Conservation (phyloP, 192 early-diverging fungal species). For the Chytriomyces hyalinus region DNA sequence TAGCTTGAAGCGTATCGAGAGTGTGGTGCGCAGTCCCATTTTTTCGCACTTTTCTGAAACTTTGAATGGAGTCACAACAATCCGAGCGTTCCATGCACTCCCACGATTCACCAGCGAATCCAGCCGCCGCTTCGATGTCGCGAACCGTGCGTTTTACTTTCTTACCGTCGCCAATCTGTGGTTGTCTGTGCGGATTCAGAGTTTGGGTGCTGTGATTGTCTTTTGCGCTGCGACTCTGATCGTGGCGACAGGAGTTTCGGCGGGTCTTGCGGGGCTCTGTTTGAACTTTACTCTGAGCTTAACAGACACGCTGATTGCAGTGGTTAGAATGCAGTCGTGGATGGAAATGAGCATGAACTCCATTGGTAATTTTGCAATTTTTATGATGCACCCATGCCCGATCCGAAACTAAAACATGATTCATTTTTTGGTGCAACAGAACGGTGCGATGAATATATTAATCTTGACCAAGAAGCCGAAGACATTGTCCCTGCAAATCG, state of each 20-base stretch:
- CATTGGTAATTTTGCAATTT: slow-evolving; percentile 4
- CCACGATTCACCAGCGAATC: slow-evolving; percentile 14
- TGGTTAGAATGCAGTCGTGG: slow-evolving; percentile 57
- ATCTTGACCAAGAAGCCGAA: slow-evolving; percentile 76
- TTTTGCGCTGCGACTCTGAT: slow-evolving; percentile 73
- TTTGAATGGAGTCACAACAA: slow-evolving; percentile 23
- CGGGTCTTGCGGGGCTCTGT: slow-evolving; percentile 80
- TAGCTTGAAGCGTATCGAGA: slow-evolving; percentile 47
- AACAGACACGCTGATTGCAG: slow-evolving; percentile 71
- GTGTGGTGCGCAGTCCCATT: slow-evolving; percentile 40
- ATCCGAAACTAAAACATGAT: not conserved
- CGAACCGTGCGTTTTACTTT: slow-evolving; percentile 16
- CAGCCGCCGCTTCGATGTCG: slow-evolving; percentile 5
- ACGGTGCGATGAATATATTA: slow-evolving; percentile 79
- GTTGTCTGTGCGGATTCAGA: slow-evolving; percentile 30
- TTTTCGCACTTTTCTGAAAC: slow-evolving; percentile 48
- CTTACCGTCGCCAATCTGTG: slow-evolving; percentile 17
- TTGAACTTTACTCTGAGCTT: slow-evolving; percentile 80
- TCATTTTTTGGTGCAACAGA: slow-evolving; percentile 52
- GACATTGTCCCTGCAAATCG: slow-evolving; percentile 56
- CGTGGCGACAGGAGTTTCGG: slow-evolving; percentile 61
- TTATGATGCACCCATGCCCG: not conserved
- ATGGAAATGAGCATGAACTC: slow-evolving; percentile 84
- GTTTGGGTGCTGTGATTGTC: slow-evolving; percentile 21
- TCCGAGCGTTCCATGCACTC: slow-evolving; percentile 13